Conservation (phyloP, 768 basidiomycete genomes). For the Lanmaoa rubissima region DNA sequence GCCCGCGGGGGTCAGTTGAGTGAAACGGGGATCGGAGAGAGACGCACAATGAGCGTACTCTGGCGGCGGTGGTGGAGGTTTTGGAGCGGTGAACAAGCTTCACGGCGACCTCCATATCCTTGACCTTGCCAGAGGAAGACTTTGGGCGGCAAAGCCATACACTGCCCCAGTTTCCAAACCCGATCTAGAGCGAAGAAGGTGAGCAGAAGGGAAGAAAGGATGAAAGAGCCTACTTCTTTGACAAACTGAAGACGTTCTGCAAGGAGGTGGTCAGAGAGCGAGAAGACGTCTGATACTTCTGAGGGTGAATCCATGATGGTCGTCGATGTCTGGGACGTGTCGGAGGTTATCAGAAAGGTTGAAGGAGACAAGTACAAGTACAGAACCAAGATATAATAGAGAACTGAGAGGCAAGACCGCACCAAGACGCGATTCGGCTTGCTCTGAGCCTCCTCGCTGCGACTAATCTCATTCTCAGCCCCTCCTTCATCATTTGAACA, state of each 20-base stretch:
- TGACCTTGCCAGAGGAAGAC: constrained; percentile 42
- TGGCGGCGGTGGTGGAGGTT: constrained; percentile 80
- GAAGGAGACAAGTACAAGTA: constrained; percentile 22
- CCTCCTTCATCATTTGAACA: constrained; percentile 23
- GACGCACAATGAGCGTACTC: constrained; percentile 82
- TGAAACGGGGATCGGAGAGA: neutral
- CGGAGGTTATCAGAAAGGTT: neutral
- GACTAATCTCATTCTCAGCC: neutral
- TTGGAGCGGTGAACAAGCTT: constrained; percentile 89
- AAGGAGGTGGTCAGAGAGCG: constrained; percentile 69
- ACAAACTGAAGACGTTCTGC: constrained; percentile 72
- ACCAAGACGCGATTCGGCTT: neutral
- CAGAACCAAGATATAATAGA: constrained; percentile 2
- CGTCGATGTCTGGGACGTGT: neutral
- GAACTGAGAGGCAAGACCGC: neutral
- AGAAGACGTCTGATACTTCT: constrained; percentile 58
- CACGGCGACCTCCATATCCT: constrained; percentile 68
- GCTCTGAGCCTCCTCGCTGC: neutral
- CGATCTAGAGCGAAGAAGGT: constrained; percentile 52
- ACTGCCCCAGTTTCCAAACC: constrained; percentile 91
- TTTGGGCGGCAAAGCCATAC: constrained; percentile 80
- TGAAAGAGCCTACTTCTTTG: constrained; percentile 53
- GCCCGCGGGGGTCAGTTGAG: neutral
- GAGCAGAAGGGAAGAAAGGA: neutral
- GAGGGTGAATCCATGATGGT: constrained; percentile 24